Evolutionary conservation across 2,329 filamentous ascomycete genomes (phyloP).

Genomic region (Aspergillus neoniger): DNA sequence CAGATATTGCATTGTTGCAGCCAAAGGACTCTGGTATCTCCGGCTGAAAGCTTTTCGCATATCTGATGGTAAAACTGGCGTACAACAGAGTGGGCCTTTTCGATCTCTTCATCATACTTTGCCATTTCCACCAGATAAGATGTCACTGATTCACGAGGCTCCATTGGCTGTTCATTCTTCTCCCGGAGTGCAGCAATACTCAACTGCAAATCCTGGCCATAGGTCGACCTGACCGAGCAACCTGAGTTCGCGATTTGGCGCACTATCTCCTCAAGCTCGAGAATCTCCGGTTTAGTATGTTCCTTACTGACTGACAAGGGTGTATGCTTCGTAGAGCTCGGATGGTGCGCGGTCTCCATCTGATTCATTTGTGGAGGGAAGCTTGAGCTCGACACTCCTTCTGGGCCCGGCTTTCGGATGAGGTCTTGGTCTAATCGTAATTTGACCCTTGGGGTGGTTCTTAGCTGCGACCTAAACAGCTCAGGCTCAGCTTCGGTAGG

Average conservation of each 20-base stretch:
- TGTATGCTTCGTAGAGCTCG: too few relatives aligned
- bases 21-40: slow-evolving; percentile 41
- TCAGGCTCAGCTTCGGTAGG: too few relatives aligned
- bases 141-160: background rate
- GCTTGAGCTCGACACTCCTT: background rate
- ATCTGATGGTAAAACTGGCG: slow-evolving; percentile 16
- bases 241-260: slow-evolving; percentile 22
- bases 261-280: slow-evolving; percentile 30
- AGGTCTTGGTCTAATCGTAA: background rate
- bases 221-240: slow-evolving; percentile 35
- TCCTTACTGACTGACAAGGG: background rate
- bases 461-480: background rate
- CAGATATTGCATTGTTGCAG: slow-evolving; percentile 43
- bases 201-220: slow-evolving; percentile 40
- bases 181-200: slow-evolving; percentile 40
- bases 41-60: slow-evolving; percentile 20
- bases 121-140: background rate
- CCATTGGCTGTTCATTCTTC: background rate
- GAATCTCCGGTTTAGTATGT: slow-evolving; percentile 6
- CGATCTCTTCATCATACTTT: slow-evolving; percentile 20
- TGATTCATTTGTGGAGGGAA: background rate
- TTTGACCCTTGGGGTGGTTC: too few relatives aligned
- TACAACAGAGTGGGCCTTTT: slow-evolving; percentile 23
- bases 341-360: background rate
- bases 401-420: background rate